Conservation (phyloP, 306 rosid genomes). For the Luffa aegyptiaca region DNA sequence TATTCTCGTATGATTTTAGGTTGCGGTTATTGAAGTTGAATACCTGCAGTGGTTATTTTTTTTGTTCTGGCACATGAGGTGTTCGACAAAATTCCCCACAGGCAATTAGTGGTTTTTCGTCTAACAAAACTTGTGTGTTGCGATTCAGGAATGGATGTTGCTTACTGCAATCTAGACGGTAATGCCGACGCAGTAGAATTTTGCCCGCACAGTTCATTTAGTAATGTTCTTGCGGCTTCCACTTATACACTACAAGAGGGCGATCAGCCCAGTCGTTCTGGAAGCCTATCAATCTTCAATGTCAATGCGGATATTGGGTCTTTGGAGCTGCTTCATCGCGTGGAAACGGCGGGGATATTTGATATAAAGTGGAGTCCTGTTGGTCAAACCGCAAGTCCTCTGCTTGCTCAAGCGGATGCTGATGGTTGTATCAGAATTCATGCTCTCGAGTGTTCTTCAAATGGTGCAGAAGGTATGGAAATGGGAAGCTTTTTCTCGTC, state of each 20-base stretch:
- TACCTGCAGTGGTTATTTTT: not conserved
- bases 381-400: conserved; percentile 27
- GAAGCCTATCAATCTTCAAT: conserved; percentile 64
- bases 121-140: not conserved
- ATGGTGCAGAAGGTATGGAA: conserved; percentile 42
- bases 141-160: conserved; percentile 51
- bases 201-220: conserved; percentile 49
- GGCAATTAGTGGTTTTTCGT: not conserved
- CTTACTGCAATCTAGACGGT: conserved; percentile 60
- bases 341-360: conserved; percentile 56
- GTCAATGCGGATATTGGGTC: conserved; percentile 25
- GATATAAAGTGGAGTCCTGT: conserved; percentile 80
- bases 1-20: not conserved
- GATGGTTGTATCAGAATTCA: conserved; percentile 71
- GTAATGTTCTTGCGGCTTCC: conserved; percentile 60
- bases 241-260: conserved; percentile 77
- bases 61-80: not conserved
- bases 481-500: not conserved
- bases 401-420: conserved; percentile 74
- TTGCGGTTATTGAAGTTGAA: not conserved
- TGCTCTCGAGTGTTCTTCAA: conserved; percentile 24
- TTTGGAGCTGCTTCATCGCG: conserved; percentile 36
- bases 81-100: conserved; percentile 24
- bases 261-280: conserved; percentile 45
- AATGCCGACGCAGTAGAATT: conserved; percentile 91